Conservation (phyloP, 164 flowering plant species). For the Nymphaea colorata region DNA sequence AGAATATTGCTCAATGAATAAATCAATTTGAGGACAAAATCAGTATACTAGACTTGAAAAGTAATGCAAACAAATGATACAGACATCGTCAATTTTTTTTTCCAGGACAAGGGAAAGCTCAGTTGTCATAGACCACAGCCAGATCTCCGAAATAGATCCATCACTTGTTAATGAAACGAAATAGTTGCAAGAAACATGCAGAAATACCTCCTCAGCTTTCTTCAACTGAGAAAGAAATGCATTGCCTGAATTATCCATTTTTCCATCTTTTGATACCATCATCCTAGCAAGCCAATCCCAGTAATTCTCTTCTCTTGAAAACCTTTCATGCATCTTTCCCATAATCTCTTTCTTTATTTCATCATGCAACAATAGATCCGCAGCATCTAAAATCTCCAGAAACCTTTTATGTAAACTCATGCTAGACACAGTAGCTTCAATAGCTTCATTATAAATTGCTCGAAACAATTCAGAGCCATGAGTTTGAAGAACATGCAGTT, state of each 20-base stretch:
- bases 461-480: constrained; percentile 41
- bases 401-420: constrained; percentile 50
- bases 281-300: constrained; percentile 93
- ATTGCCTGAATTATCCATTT: constrained; percentile 11
- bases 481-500: constrained; percentile 44
- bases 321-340: constrained; percentile 58
- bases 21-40: no score
- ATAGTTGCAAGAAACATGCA: no score
- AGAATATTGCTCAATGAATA: no score
- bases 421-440: constrained; percentile 57
- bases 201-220: constrained; percentile 48
- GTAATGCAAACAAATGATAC: no score
- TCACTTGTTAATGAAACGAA: no score
- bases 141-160: no score
- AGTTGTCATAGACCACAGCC: no score
- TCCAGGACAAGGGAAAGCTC: no score
- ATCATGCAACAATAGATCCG: constrained; percentile 43
- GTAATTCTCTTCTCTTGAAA: constrained; percentile 51
- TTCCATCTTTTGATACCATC: constrained; percentile 16
- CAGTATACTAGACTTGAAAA: no score
- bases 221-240: constrained; percentile 16
- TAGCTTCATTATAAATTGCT: constrained; percentile 48
- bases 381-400: constrained; percentile 55
- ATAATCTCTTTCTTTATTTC: constrained; percentile 50
- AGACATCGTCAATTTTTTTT: no score